phyloP scores from a whole-genome alignment of 208 protist genomes.

The Novymonas esmeraldas region DNA sequence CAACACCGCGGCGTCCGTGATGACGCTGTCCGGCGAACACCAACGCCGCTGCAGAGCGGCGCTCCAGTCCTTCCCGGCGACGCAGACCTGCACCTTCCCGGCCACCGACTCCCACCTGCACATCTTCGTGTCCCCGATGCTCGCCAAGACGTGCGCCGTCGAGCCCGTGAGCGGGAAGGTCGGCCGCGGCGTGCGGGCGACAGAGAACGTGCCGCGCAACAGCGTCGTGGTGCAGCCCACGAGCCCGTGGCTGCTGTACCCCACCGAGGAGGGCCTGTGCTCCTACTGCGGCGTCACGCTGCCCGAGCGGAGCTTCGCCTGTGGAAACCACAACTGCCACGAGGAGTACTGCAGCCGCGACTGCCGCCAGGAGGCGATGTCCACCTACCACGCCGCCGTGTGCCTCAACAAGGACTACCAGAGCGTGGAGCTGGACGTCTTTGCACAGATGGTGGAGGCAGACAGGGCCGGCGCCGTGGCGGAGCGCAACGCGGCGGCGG shows the following conservation, averaged over 20 bases:
- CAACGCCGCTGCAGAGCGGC: constrained; percentile 54
- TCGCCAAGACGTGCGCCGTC: constrained; percentile 51
- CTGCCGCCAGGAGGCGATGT: constrained; percentile 62
- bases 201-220: constrained; percentile 30
- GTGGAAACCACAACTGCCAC: constrained; percentile 71
- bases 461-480: constrained; percentile 33
- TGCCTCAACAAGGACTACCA: constrained; percentile 75
- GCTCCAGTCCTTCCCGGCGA: constrained; percentile 53
- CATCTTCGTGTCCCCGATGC: constrained; percentile 76
- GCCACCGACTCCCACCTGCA: constrained; percentile 72
- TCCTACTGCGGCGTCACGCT: constrained; percentile 58
- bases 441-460: constrained; percentile 60
- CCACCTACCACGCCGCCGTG: constrained; percentile 71
- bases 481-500: constrained; percentile 69
- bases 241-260: constrained; percentile 75
- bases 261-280: constrained; percentile 64
- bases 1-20: constrained; percentile 66
- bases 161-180: constrained; percentile 32
- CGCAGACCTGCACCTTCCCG: constrained; percentile 66
- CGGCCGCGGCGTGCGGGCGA: constrained; percentile 65
- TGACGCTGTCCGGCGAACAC: constrained; percentile 65
- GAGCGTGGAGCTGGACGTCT: constrained; percentile 83
- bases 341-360: constrained; percentile 91
- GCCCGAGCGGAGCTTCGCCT: constrained; percentile 71
- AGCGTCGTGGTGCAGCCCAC: constrained; percentile 45